Evolutionary conservation across 257 asterid genomes (phyloP).

Genomic region (Knoxia roxburghii): DNA sequence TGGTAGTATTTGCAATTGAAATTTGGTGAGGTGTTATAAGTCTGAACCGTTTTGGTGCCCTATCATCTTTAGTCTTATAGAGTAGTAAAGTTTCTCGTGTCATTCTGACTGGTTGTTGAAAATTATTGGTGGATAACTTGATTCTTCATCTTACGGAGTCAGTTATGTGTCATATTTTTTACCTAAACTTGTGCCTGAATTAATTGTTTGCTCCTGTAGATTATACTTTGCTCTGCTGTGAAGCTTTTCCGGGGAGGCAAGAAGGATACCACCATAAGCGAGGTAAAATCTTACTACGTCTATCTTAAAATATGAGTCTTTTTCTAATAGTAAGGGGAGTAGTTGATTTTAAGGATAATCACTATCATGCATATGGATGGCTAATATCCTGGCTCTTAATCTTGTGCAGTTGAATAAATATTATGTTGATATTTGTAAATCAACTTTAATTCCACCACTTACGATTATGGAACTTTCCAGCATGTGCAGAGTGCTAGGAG

Average conservation of each 20-base stretch:
- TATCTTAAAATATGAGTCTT: no score
- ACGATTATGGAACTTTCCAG: conserved; percentile 74
- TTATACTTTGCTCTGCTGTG: conserved; percentile 92
- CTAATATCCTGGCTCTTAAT: not conserved
- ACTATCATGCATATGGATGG: not conserved
- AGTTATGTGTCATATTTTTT: not conserved
- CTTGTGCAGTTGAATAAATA: conserved; percentile 61
- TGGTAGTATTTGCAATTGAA: not conserved
- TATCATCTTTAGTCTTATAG: not conserved
- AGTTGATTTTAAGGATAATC: conserved; percentile 5
- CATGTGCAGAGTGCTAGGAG: conserved; percentile 86
- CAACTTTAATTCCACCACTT: conserved; percentile 71
- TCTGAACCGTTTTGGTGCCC: not conserved
- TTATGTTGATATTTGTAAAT: conserved; percentile 72
- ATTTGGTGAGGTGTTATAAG: no score
- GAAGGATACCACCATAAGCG: conserved; percentile 83
- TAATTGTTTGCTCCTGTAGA: conserved; percentile 35
- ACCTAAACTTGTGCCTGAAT: conserved; percentile 9
- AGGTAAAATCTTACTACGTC: conserved; percentile 65
- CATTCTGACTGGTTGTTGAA: not conserved
- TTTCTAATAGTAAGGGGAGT: no score
- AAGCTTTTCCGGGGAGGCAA: conserved; percentile 76
- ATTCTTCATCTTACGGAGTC: not conserved
- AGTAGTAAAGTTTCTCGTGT: not conserved
- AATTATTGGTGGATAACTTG: not conserved